Evolutionary conservation across 805 yeast genomes (phyloP), one percentile per base, ranked within the genome.

Genomic region (Barnettozyma sp.): DNA sequence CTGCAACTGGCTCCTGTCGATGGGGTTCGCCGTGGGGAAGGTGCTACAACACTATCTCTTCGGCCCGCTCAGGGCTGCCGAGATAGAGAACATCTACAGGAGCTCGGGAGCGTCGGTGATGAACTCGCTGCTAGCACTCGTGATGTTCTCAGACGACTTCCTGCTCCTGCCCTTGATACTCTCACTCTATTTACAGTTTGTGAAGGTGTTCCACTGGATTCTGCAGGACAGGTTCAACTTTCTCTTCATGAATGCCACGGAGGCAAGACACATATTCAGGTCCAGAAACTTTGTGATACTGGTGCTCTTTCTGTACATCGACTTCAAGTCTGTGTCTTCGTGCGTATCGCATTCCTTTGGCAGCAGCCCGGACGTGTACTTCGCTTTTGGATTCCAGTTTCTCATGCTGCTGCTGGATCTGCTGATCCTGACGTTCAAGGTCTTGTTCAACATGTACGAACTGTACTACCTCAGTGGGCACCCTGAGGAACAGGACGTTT

Each of bases 151-250:
- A 22, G 70, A 65, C 35, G 72, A 67, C 30, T 64, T 63, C 33
- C 46, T 75, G 15, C 53, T 71, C 26, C 58, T 74, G n/a, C 69
- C 65, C 36, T 46, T 56, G 42, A 46, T 56, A 7, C 56, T 66
- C 39, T 60, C 67, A 3, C 41, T 59, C 5, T 48, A 63, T 11
- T 48, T 77, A 43, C 50, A 76, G 50, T 66, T 69, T 55, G 56
- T 75, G 52, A 81, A 79, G 50, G 76, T 81, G 2, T 76, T 82
- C 62, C 95, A 87, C 52, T 80, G 94, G 77, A 69, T 92, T 1
- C 56, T 81, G 28, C 52, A 46, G 25, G 68, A 65, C 62, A 44
- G 78, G 30, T 52, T 71, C 38, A 78, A 71, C 29, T 57, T 60
- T 35, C 43, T 71, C 4, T 65, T 68, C 48, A 80, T 73, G 50